Base-by-base conservation (phyloP, 148 eudicot genomes). In the Vaccinium myrtillus region DNA sequence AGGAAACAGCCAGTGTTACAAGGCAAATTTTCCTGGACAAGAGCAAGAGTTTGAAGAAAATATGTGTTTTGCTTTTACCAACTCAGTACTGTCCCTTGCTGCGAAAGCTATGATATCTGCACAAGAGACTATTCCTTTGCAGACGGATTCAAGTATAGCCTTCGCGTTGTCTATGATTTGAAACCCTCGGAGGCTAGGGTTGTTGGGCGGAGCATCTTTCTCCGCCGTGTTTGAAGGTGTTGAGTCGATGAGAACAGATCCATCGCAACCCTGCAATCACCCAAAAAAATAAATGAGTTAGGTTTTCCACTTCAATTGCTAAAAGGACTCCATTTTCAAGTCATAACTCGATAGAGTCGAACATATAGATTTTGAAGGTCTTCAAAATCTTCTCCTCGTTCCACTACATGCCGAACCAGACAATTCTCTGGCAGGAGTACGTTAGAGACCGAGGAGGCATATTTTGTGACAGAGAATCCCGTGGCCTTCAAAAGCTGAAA, bases 71-170 rank as follows among this genome's bases (percentile, higher is more conserved):
- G 1, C 63, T 46, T 83, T 88, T 92, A 92, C 98, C 82, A 94
- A 88, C 82, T 92, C 95, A 2, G 91, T 71, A 32, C 91, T 86
- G 71, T 93, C 98, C 80, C 98, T 93, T 36, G 99, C 98, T 59
- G 99, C 99, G 86, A 85, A 94, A 30, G 99, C 99, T 8, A 93
- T 27, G 78, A 96, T 96, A 86, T 96, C 99, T 74, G 99, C 99
- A 85, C 99, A 96, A 1, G 96, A 93, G 39, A 94, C 98, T 3
- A 83, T 65, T 46, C 93, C 97, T 10, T 87, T 87, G 71, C 98
- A 96, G 50, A 87, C 16, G 14, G 82, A 75, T 87, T 96, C 99
- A 1, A 94, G 85, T 43, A 89, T 91, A 61, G 92, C 90, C 90
- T 93, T 94, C 82, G 94, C 97, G 79, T 83, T 89, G 84, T 96